Base-by-base conservation (phyloP, 768 basidiomycete genomes). In the Auriculariales sp. region DNA sequence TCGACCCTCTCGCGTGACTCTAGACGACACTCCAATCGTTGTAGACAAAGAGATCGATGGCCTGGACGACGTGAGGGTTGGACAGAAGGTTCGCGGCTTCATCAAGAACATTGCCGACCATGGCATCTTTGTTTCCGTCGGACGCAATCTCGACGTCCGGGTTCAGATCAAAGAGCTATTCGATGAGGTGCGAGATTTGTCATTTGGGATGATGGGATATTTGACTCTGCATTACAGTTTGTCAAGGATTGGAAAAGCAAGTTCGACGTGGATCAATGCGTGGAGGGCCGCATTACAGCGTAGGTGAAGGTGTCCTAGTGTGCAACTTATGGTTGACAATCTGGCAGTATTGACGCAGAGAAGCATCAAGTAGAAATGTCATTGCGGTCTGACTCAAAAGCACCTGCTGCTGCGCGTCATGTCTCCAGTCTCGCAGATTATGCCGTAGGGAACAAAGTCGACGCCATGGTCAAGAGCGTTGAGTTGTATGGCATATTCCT, bases 401-500 rank as follows among this genome's bases (percentile, higher is more conserved):
- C 67, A 50, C 55, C 66, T 2, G 14, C 22, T 3, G 63, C 68
- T 3, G 57, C 57, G 7, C 56, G 77, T 31, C 64, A 70, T 10
- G 30, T 10, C 5, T 3, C 25, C 27, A 39, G 33, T 10, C 53
- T 78, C 7, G 59, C 66, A 29, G 80, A 87, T 61, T 74, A 93
- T 46, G 68, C 70, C 29, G 76, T 79, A 56, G 92, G 88, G 33
- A 82, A 92, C 59, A 91, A 86, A 58, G 72, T 95, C 28, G 71
- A 77, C 30, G 90, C 86, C 4, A 68, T 70, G 24, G 77, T 98
- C 50, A 90, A 85, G 63, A 79, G 75, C 54, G 71, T 93, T 10
- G 89, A 93, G 63, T 74, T 78, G 34, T 98, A 89, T 55, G 94
- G 94, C 12, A 70, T 95, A n/a, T 97, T 98, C 66, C 77, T 99